These are phyloP conservation scores for Bullera alba DNA, from an alignment of 768 basidiomycete species.

Conservation along the genomic window DNA sequence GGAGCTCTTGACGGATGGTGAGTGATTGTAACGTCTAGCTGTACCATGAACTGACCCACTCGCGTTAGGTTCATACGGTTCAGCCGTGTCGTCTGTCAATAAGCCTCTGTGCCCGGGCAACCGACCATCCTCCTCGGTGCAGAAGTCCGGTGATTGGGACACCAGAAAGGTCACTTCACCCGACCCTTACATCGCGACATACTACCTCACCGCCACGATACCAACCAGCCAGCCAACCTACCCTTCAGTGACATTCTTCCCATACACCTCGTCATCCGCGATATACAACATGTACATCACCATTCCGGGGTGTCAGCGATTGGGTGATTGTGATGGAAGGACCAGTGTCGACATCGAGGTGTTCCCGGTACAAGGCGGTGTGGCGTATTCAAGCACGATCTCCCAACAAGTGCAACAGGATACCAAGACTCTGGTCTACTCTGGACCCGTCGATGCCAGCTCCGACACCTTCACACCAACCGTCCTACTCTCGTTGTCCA, in stretches of 20 bases:
- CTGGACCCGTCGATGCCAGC: constrained; percentile 72
- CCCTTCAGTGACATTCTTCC: constrained; percentile 83
- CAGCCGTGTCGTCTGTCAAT: constrained; percentile 51
- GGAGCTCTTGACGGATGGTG: constrained; percentile 83
- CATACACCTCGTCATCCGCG: constrained; percentile 84
- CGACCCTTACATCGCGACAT: constrained; percentile 73
- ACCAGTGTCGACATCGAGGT: constrained; percentile 77
- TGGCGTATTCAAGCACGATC: constrained; percentile 63
- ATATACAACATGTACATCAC: constrained; percentile 75
- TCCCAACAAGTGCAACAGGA: constrained; percentile 67
- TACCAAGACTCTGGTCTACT: constrained; percentile 60
- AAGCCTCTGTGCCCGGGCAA: constrained; percentile 1
- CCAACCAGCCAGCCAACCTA: constrained; percentile 54
- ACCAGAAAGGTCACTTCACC: constrained; percentile 59
- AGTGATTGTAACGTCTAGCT: constrained; percentile 4
- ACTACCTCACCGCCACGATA: constrained; percentile 63
- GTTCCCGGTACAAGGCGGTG: constrained; percentile 63
- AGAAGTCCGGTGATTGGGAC: constrained; percentile 65
- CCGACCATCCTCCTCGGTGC: constrained; percentile 56
- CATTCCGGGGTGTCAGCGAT: constrained; percentile 74
- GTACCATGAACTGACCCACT: constrained; percentile 1
- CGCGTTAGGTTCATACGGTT: constrained; percentile 62
- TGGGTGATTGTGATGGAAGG: constrained; percentile 71
- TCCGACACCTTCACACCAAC: constrained; percentile 61
- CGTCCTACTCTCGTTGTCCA: constrained; percentile 66